phyloP scores from a whole-genome alignment of 306 rosid genomes.

The Acmispon strigosus region DNA sequence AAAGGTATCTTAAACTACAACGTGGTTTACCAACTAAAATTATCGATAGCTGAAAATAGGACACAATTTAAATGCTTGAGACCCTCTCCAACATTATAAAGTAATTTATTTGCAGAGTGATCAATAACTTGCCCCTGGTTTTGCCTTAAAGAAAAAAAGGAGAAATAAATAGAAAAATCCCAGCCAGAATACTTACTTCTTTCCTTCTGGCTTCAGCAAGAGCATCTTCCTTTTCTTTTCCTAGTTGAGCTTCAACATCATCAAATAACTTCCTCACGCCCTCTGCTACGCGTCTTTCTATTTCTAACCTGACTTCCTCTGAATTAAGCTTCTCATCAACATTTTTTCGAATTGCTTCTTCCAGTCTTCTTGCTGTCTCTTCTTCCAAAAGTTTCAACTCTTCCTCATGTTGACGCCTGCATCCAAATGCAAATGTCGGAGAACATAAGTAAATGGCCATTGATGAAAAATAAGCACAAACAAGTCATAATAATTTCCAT shows the following conservation, averaged over 20 bases:
- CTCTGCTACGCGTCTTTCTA: conserved; percentile 63
- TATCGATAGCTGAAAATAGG: neutral
- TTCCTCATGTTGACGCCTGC: conserved; percentile 51
- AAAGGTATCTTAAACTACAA: neutral
- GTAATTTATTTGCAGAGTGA: neutral
- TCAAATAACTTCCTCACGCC: conserved; percentile 58
- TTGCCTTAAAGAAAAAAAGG: neutral
- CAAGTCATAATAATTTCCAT: conserved; percentile 5
- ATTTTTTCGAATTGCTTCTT: conserved; percentile 61
- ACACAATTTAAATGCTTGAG: neutral
- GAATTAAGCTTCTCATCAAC: conserved; percentile 77
- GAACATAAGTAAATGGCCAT: neutral
- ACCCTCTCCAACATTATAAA: neutral
- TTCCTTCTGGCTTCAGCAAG: conserved; percentile 73
- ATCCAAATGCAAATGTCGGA: conserved; percentile 27
- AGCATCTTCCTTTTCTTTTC: conserved; percentile 84
- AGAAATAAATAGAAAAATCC: neutral
- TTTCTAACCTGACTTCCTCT: conserved; percentile 53
- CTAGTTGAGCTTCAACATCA: conserved; percentile 79
- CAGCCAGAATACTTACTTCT: conserved; percentile 50
- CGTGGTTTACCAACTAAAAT: neutral
- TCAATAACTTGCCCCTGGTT: neutral
- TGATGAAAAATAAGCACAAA: neutral
- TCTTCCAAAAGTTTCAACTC: conserved; percentile 69
- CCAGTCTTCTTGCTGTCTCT: conserved; percentile 74